These are phyloP conservation scores for Apophysomyces sp. DNA, from an alignment of 371 early-diverging fungal genomes.

Conservation along the genomic window DNA sequence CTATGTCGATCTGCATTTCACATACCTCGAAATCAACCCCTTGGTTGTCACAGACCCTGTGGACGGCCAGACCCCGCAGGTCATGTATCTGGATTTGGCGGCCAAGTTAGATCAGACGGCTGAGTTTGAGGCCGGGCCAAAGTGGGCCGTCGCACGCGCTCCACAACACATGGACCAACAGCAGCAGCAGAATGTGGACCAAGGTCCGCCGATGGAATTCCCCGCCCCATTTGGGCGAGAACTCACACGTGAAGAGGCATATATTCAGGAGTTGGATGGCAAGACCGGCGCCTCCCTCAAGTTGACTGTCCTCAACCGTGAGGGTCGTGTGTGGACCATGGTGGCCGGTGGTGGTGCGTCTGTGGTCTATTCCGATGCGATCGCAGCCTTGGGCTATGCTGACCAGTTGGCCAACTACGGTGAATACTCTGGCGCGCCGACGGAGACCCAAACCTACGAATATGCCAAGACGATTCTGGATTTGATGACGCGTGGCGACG, in stretches of 20 bases:
- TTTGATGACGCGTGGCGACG: constrained; percentile 89
- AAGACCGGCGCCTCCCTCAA: constrained; percentile 98
- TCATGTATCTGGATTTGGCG: constrained; percentile 90
- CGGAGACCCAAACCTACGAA: constrained; percentile 96
- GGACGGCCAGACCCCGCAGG: constrained; percentile 54
- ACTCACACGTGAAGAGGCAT: constrained; percentile 91
- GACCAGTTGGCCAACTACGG: constrained; percentile 96
- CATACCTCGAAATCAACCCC: constrained; percentile 98
- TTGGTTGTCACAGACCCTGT: constrained; percentile 82
- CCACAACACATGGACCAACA: constrained; percentile 45
- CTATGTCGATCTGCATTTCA: constrained; percentile 92
- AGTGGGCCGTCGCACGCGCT: constrained; percentile 77
- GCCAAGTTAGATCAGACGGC: constrained; percentile 97
- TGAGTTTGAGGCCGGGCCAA: constrained; percentile 89
- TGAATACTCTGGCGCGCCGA: constrained; percentile 97
- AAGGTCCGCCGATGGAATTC: constrained; percentile 88
- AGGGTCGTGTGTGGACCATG: constrained; percentile 98
- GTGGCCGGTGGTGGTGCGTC: constrained; percentile 98
- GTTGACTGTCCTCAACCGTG: constrained; percentile 89
- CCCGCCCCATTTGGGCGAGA: constrained; percentile 97
- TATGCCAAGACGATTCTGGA: constrained; percentile 96
- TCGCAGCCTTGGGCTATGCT: constrained; percentile 90
- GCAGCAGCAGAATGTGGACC: constrained; percentile 48
- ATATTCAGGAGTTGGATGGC: constrained; percentile 92
- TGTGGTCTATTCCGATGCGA: constrained; percentile 93